phyloP scores from a whole-genome alignment of 495 filamentous ascomycete genomes.

The Letharia columbiana region DNA sequence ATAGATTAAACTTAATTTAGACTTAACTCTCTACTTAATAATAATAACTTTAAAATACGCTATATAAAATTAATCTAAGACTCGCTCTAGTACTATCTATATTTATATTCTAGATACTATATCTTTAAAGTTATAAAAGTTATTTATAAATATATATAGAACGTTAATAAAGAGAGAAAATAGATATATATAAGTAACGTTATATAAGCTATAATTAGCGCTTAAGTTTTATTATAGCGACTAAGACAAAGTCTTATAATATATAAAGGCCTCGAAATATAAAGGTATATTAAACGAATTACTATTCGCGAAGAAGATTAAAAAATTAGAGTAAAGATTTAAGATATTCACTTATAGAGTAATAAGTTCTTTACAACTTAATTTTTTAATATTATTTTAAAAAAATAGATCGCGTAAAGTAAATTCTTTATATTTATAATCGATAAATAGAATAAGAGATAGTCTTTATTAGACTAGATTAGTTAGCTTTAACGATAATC shows the following conservation, averaged over 20 bases:
- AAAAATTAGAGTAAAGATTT: slow-evolving; percentile 20
- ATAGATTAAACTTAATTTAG: slow-evolving; percentile 4
- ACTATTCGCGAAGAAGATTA: slow-evolving; percentile 26
- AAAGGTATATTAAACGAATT: slow-evolving; percentile 18
- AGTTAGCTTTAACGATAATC: slow-evolving; percentile 24
- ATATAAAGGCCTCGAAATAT: slow-evolving; percentile 9
- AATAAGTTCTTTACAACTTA: slow-evolving; percentile 16
- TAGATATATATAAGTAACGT: slow-evolving; percentile 27
- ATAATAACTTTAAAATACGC: slow-evolving; percentile 23
- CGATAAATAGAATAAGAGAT: slow-evolving; percentile 26
- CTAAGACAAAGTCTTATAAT: slow-evolving; percentile 18
- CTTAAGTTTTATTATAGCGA: slow-evolving; percentile 13
- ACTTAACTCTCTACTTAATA: slow-evolving; percentile 10
- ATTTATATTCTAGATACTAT: slow-evolving; percentile 20
- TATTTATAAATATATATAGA: slow-evolving; percentile 30
- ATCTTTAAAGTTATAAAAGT: slow-evolving; percentile 26
- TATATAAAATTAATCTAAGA: slow-evolving; percentile 17
- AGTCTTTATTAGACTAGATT: slow-evolving; percentile 22
- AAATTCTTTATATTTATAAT: slow-evolving; percentile 23
- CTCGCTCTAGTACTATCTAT: slow-evolving; percentile 23
- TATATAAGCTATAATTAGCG: slow-evolving; percentile 11
- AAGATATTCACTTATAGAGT: slow-evolving; percentile 23
- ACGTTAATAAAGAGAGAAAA: slow-evolving; percentile 29
- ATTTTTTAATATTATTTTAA: slow-evolving; percentile 22
- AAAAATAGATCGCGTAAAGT: slow-evolving; percentile 24